A percentile compares a stretch with the other conserved stretches of the same genome.
phyloP scores from a whole-genome alignment of 768 basidiomycete genomes.

The Bullera alba region DNA sequence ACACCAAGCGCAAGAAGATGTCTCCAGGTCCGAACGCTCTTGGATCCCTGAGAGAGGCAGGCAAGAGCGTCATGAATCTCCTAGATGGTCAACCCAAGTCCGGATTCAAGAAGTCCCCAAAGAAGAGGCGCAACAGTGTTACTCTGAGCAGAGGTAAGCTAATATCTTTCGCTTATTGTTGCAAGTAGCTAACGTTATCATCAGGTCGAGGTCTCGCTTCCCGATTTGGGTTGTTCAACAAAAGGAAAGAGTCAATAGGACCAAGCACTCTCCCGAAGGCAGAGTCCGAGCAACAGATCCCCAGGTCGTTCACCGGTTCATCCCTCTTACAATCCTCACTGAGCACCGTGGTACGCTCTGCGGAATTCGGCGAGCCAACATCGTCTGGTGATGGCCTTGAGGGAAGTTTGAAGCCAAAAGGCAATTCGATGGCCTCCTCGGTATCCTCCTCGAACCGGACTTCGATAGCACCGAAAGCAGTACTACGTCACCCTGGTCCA shows the following conservation, averaged over 20 bases:
- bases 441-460: too few relatives aligned
- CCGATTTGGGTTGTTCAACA: conserved; percentile 1
- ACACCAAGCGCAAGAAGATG: conserved; percentile 16
- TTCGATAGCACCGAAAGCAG: too few relatives aligned
- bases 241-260: conserved; percentile 6
- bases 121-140: conserved; percentile 21
- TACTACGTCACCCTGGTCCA: too few relatives aligned
- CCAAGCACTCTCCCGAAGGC: not conserved
- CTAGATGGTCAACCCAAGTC: conserved; percentile 9
- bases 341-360: too few relatives aligned
- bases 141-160: not conserved
- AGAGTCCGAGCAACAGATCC: too few relatives aligned
- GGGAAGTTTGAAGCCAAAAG: too few relatives aligned
- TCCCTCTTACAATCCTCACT: too few relatives aligned
- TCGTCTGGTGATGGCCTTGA: too few relatives aligned
- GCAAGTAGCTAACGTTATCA: not conserved
- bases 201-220: not conserved
- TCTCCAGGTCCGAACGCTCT: conserved; percentile 31
- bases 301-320: too few relatives aligned
- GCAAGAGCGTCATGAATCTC: conserved; percentile 26
- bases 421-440: too few relatives aligned
- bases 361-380: too few relatives aligned
- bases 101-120: conserved; percentile 4
- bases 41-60: conserved; percentile 24
- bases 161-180: not conserved